A percentile compares a stretch with the other conserved stretches of the same genome.
These are phyloP conservation scores for Phytopythium delawarense DNA, from an alignment of 352 stramenopile genomes.

Conservation along the genomic window DNA sequence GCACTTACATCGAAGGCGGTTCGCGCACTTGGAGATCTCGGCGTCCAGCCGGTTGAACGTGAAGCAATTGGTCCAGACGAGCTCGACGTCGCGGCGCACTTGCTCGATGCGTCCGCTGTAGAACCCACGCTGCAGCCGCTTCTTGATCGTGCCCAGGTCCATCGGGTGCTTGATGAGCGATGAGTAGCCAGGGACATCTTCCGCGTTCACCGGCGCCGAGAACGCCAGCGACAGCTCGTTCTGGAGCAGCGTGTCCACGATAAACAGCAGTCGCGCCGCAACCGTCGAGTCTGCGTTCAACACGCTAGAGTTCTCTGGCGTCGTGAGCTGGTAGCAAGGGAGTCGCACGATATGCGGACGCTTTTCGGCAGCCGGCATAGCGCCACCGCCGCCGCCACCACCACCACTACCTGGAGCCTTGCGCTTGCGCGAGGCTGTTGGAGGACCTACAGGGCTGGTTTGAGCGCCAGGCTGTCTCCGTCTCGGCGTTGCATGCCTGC, in stretches of 20 bases:
- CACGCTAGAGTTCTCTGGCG: slow-evolving; percentile 20
- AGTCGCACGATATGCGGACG: slow-evolving; percentile 42
- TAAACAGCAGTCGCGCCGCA: slow-evolving; percentile 44
- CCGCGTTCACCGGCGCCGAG: slow-evolving; percentile 54
- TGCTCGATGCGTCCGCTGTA: slow-evolving; percentile 59
- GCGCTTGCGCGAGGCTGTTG: slow-evolving; percentile 41
- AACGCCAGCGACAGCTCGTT: slow-evolving; percentile 71
- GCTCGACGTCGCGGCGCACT: slow-evolving; percentile 59
- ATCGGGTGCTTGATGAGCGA: slow-evolving; percentile 81
- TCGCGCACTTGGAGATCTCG: slow-evolving; percentile 77
- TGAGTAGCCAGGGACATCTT: slow-evolving; percentile 66
- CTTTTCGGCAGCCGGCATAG: not conserved
- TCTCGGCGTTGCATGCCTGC: slow-evolving; percentile 48
- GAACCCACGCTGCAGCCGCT: slow-evolving; percentile 57
- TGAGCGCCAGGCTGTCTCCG: slow-evolving; percentile 34
- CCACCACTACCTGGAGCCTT: slow-evolving; percentile 15
- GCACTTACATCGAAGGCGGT: slow-evolving; percentile 71
- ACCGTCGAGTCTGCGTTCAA: slow-evolving; percentile 45
- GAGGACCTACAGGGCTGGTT: slow-evolving; percentile 11
- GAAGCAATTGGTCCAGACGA: slow-evolving; percentile 86
- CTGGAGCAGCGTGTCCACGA: slow-evolving; percentile 56
- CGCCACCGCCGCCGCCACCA: not conserved
- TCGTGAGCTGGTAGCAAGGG: slow-evolving; percentile 53
- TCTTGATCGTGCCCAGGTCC: slow-evolving; percentile 89
- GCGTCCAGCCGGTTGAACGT: slow-evolving; percentile 75